phyloP scores from a whole-genome alignment of 257 asterid genomes.

The Ocimum tenuiflorum region DNA sequence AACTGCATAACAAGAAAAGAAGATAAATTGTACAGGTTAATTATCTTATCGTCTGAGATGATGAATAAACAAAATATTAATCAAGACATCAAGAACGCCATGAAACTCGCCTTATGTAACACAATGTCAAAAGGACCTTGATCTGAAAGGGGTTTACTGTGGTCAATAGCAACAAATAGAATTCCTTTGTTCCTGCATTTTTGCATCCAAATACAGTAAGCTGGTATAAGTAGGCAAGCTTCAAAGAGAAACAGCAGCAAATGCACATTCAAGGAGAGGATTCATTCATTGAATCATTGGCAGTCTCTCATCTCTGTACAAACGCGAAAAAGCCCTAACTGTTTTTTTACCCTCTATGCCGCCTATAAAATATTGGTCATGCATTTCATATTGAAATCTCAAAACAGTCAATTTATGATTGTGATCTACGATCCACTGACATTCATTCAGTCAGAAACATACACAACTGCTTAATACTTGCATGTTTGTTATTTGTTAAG shows the following conservation, averaged over 20 bases:
- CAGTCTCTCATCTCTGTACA: too few species aligned
- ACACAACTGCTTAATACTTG: too few species aligned
- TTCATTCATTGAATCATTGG: too few species aligned
- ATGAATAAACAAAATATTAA: neutral
- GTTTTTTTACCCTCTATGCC: too few species aligned
- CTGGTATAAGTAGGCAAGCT: neutral
- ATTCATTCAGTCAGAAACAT: too few species aligned
- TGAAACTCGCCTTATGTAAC: constrained; percentile 55
- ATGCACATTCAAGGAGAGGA: neutral
- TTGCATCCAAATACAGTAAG: constrained; percentile 18
- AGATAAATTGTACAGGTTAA: neutral
- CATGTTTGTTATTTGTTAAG: too few species aligned
- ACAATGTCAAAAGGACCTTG: constrained; percentile 88
- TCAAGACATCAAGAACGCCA: neutral
- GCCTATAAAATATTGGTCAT: too few species aligned
- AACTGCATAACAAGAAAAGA: constrained; percentile 39
- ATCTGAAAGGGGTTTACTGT: constrained; percentile 59
- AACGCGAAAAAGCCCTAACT: too few species aligned
- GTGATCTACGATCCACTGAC: too few species aligned
- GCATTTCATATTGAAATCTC: too few species aligned
- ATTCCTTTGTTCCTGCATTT: constrained; percentile 65
- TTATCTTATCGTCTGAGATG: neutral
- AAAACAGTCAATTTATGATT: too few species aligned
- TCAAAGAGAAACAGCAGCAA: neutral
- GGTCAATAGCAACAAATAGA: constrained; percentile 75